Evolutionary conservation across 176 grass and related monocot genomes (phyloP).

Genomic region (Musa itinerans): DNA sequence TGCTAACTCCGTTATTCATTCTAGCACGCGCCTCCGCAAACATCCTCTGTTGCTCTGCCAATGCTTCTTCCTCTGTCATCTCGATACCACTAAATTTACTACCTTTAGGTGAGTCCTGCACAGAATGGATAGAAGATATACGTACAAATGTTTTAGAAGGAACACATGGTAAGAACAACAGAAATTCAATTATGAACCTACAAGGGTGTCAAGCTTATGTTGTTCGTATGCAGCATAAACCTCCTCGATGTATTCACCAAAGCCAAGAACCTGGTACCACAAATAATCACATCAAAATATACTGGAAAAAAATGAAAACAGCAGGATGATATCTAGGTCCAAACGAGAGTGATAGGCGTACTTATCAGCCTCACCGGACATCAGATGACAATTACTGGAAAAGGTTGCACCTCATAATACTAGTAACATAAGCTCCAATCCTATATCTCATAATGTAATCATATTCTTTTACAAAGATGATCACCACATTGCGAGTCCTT

Average conservation of each 20-base stretch:
- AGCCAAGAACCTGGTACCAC: conserved; percentile 78
- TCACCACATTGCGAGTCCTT: too few species aligned
- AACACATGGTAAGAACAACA: background rate
- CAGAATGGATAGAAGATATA: conserved; percentile 8
- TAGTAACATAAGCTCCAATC: too few species aligned
- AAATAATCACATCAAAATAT: background rate
- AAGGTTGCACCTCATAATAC: too few species aligned
- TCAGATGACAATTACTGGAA: too few species aligned
- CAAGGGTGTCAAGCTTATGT: conserved; percentile 95
- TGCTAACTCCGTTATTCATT: conserved; percentile 78
- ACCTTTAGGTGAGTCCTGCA: conserved; percentile 95
- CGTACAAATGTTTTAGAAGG: background rate
- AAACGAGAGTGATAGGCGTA: too few species aligned
- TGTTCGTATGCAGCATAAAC: conserved; percentile 94
- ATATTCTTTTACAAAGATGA: too few species aligned
- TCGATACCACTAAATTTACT: conserved; percentile 69
- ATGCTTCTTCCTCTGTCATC: conserved; percentile 98
- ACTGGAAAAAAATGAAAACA: too few species aligned
- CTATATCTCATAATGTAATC: too few species aligned
- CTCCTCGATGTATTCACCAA: conserved; percentile 89
- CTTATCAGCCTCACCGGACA: too few species aligned
- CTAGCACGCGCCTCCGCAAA: conserved; percentile 95
- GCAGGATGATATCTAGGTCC: too few species aligned
- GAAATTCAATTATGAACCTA: conserved; percentile 15
- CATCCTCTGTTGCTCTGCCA: conserved; percentile 97